These are phyloP conservation scores for Akanthomyces muscarius DNA, from an alignment of 2,329 filamentous ascomycete species.

Conservation along the genomic window DNA sequence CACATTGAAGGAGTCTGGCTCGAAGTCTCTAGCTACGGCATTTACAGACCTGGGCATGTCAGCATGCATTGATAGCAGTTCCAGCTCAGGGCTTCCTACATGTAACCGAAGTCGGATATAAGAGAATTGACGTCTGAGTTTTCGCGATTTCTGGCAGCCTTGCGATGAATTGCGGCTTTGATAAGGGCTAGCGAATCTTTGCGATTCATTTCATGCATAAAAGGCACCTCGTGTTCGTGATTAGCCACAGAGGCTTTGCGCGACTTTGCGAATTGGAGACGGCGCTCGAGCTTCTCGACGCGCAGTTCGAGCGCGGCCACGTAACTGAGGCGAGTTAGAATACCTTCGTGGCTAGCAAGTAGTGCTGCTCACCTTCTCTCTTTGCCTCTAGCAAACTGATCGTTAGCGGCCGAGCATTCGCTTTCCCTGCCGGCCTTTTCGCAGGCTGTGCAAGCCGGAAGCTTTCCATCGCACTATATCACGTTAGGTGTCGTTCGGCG, in stretches of 20 bases:
- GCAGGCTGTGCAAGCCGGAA: constrained; percentile 92
- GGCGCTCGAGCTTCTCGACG: constrained; percentile 81
- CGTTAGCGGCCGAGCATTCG: constrained; percentile 90
- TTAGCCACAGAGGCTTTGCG: constrained; percentile 68
- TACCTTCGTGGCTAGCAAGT: constrained; percentile 15
- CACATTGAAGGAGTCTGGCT: constrained; percentile 81
- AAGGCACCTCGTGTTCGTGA: constrained; percentile 53
- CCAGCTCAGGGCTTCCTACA: constrained; percentile 52
- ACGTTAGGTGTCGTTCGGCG: constrained; percentile 1
- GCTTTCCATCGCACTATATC: constrained; percentile 79
- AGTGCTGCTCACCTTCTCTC: constrained; percentile 64
- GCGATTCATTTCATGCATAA: constrained; percentile 46
- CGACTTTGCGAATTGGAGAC: constrained; percentile 64
- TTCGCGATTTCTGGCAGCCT: constrained; percentile 63
- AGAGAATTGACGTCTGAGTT: constrained; percentile 85
- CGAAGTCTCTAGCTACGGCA: constrained; percentile 90
- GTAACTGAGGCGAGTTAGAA: constrained; percentile 53
- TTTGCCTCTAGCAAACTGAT: constrained; percentile 93
- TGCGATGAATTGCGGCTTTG: constrained; percentile 59
- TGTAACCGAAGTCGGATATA: constrained; percentile 87
- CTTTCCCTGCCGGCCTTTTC: constrained; percentile 82
- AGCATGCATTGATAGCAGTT: no score
- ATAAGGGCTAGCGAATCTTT: constrained; percentile 62
- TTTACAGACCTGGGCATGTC: constrained; percentile 69
- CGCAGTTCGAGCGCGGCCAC: constrained; percentile 91